phyloP scores from a whole-genome alignment of 768 basidiomycete species.

The Leccinum sublutescens region DNA sequence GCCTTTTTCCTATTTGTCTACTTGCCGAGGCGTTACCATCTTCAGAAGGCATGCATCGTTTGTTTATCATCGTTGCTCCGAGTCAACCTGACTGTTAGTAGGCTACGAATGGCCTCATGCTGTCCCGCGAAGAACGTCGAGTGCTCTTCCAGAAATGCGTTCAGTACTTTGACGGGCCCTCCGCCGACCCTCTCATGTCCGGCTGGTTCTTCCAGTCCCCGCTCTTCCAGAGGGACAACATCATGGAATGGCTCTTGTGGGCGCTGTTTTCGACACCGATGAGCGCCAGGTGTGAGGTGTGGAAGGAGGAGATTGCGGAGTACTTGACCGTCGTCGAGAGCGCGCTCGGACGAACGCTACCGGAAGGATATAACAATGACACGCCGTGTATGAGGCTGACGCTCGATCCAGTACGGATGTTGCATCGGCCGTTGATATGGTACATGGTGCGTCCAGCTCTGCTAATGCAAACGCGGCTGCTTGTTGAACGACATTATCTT shows the following conservation, averaged over 20 bases:
- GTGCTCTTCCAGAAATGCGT: slow-evolving; percentile 51
- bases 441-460: slow-evolving; percentile 33
- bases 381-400: slow-evolving; percentile 50
- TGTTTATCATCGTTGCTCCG: neutral
- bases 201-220: slow-evolving; percentile 52
- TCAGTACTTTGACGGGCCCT: slow-evolving; percentile 7
- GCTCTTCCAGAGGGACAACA: slow-evolving; percentile 44
- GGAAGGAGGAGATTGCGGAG: slow-evolving; percentile 49
- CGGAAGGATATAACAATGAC: slow-evolving; percentile 38
- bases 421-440: slow-evolving; percentile 64
- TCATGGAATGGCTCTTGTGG: slow-evolving; percentile 65
- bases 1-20: slow-evolving; percentile 51
- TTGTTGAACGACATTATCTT: neutral
- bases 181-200: slow-evolving; percentile 32
- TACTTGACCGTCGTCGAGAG: slow-evolving; percentile 45
- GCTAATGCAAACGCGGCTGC: neutral
- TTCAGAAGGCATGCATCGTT: slow-evolving; percentile 44
- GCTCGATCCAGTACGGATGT: slow-evolving; percentile 52
- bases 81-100: slow-evolving; percentile 12
- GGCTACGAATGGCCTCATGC: slow-evolving; percentile 38
- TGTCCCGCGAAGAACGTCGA: slow-evolving; percentile 41
- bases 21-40: slow-evolving; percentile 40
- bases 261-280: slow-evolving; percentile 50
- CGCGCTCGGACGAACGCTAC: slow-evolving; percentile 40
- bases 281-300: slow-evolving; percentile 33